phyloP scores from a whole-genome alignment of 2,329 filamentous ascomycete genomes.

The Tricladium varicosporioides region DNA sequence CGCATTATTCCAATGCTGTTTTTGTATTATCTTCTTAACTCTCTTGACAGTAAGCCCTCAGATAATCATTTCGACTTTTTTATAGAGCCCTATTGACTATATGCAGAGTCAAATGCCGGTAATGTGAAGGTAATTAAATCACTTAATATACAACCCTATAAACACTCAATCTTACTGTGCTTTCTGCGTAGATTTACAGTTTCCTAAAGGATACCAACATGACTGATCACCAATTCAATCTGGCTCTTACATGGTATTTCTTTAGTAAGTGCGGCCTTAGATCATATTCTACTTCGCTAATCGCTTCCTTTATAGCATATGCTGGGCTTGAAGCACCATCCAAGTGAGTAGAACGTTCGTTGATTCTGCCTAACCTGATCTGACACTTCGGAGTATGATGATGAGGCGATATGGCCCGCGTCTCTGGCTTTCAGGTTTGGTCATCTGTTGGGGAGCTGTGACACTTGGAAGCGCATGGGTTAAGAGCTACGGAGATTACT shows the following conservation, averaged over 20 bases:
- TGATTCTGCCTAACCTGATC: background rate
- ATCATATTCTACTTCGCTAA: background rate
- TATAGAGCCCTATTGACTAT: background rate
- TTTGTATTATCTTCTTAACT: conserved; percentile 9
- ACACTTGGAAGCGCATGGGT: conserved; percentile 12
- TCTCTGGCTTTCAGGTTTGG: conserved; percentile 5
- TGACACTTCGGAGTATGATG: conserved; percentile 1
- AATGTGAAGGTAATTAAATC: conserved; percentile 4
- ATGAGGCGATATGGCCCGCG: conserved; percentile 7
- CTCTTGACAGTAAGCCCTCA: conserved; percentile 6
- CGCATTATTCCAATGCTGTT: conserved; percentile 11
- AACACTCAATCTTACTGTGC: background rate
- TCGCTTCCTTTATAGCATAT: background rate
- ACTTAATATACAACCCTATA: background rate
- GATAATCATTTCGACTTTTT: too few species aligned
- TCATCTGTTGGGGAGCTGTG: conserved; percentile 8
- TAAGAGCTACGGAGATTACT: conserved; percentile 6
- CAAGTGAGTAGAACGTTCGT: background rate
- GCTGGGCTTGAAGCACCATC: conserved; percentile 5
- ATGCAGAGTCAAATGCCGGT: conserved; percentile 7
- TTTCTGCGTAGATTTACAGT: conserved; percentile 2
- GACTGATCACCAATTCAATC: conserved; percentile 6
- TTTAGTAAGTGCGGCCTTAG: conserved; percentile 3
- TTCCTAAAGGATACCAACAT: conserved; percentile 8
- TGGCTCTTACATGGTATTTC: conserved; percentile 12